These are phyloP conservation scores for Annona squamosa DNA, from an alignment of 164 flowering plant species.

Conservation along the genomic window DNA sequence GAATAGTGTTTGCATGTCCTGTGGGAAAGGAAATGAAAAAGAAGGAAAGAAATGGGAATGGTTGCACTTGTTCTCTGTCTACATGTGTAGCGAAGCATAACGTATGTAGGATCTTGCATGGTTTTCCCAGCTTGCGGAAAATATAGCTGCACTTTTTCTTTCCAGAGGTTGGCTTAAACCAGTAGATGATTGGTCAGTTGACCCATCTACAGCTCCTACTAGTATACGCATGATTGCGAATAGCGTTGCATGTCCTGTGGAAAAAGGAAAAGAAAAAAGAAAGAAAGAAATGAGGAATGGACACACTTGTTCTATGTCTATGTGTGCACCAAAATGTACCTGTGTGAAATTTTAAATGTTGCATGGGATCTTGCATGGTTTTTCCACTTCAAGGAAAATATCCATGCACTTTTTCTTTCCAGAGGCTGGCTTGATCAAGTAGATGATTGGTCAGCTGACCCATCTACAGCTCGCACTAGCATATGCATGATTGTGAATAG, in stretches of 20 bases:
- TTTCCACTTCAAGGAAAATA: conserved; percentile 79
- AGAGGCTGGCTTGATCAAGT: conserved; percentile 74
- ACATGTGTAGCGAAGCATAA: too few relatives aligned
- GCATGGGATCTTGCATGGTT: neutral
- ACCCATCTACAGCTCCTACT: conserved; percentile 35
- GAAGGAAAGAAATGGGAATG: too few relatives aligned
- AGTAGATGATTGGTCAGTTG: conserved; percentile 55
- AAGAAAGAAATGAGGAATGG: too few relatives aligned
- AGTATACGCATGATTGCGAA: conserved; percentile 25
- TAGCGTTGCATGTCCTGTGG: too few relatives aligned
- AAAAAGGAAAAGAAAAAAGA: too few relatives aligned
- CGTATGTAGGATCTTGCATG: neutral
- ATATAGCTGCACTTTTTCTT: conserved; percentile 52
- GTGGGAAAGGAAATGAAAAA: too few relatives aligned
- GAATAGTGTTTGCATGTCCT: too few relatives aligned
- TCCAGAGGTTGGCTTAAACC: conserved; percentile 82
- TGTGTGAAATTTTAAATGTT: neutral
- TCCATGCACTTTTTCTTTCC: conserved; percentile 56
- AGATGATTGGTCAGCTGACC: conserved; percentile 52
- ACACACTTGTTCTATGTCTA: neutral
- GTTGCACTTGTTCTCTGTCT: too few relatives aligned
- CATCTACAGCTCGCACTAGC: conserved; percentile 34
- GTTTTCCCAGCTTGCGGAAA: conserved; percentile 73
- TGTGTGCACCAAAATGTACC: neutral
- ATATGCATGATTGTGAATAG: conserved; percentile 23